phyloP scores from a whole-genome alignment of 768 basidiomycete species.

The Phylloporus sp. region DNA sequence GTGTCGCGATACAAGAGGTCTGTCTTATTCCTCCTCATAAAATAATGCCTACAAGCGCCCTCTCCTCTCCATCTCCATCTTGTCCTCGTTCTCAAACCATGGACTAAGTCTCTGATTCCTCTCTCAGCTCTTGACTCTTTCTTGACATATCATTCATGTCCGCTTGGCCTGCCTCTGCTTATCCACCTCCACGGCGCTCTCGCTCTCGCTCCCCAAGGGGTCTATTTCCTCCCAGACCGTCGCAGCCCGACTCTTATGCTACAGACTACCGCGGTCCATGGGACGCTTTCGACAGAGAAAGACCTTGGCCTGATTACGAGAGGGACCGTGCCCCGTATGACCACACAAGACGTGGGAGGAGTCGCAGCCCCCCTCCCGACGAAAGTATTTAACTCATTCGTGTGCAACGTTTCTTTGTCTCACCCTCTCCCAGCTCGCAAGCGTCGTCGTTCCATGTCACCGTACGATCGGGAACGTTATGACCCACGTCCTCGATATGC shows the following conservation, averaged over 20 bases:
- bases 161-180: constrained; percentile 64
- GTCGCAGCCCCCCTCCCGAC: constrained; percentile 69
- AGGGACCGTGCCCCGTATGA: constrained; percentile 68
- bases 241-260: constrained; percentile 56
- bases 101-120: constrained; percentile 43
- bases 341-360: constrained; percentile 64
- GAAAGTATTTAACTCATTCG: constrained; percentile 44
- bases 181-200: constrained; percentile 73
- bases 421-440: constrained; percentile 50
- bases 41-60: constrained; percentile 74
- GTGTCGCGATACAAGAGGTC: constrained; percentile 74
- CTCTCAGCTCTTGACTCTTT: constrained; percentile 37
- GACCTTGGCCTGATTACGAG: constrained; percentile 59
- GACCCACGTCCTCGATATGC: constrained; percentile 78
- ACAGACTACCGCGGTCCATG: constrained; percentile 59
- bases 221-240: constrained; percentile 48
- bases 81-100: constrained; percentile 44
- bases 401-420: constrained; percentile 1
- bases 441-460: constrained; percentile 66
- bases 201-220: constrained; percentile 73
- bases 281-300: constrained; percentile 70
- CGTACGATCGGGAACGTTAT: constrained; percentile 78
- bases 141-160: constrained; percentile 54
- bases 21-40: constrained; percentile 69
- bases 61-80: constrained; percentile 58